Conservation (phyloP, 2,329 filamentous ascomycete genomes). For the Clarireedia paspali region DNA sequence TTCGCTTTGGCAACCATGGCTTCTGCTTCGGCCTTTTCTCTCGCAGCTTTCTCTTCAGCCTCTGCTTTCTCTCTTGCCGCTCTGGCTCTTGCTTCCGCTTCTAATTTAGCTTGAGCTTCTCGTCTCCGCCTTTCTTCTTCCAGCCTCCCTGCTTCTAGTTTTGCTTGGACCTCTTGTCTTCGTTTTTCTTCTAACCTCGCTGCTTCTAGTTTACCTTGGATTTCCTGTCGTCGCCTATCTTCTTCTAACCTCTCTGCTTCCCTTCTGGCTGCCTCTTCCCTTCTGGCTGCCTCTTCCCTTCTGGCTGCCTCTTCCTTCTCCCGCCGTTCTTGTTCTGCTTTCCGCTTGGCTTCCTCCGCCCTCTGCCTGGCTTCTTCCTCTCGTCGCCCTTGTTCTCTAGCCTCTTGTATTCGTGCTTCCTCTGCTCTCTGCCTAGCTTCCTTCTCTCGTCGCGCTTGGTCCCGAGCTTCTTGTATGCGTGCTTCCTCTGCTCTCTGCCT, state of each 20-base stretch:
- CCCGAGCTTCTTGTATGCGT: conserved; percentile 1
- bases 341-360: conserved; percentile 35
- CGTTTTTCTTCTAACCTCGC: conserved; percentile 28
- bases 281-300: conserved; percentile 17
- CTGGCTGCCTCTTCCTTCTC: conserved; percentile 19
- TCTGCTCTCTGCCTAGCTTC: conserved; percentile 20
- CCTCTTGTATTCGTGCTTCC: not conserved
- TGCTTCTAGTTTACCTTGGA: conserved; percentile 33
- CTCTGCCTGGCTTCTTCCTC: conserved; percentile 20
- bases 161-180: conserved; percentile 30
- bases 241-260: conserved; percentile 33
- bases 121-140: conserved; percentile 33
- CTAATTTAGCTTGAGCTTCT: conserved; percentile 27
- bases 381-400: conserved; percentile 7
- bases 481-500: not conserved
- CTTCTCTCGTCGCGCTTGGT: conserved; percentile 1
- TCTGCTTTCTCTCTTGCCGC: conserved; percentile 2
- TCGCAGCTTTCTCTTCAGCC: not conserved
- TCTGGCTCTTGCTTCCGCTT: conserved; percentile 4
- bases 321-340: conserved; percentile 35
- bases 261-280: conserved; percentile 22
- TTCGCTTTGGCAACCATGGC: conserved; percentile 10
- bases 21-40: conserved; percentile 11
- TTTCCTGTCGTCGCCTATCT: conserved; percentile 19
- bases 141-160: conserved; percentile 21